These are phyloP conservation scores for Papilionanthe hybrid DNA, from an alignment of 116 monocot genomes.

Conservation along the genomic window DNA sequence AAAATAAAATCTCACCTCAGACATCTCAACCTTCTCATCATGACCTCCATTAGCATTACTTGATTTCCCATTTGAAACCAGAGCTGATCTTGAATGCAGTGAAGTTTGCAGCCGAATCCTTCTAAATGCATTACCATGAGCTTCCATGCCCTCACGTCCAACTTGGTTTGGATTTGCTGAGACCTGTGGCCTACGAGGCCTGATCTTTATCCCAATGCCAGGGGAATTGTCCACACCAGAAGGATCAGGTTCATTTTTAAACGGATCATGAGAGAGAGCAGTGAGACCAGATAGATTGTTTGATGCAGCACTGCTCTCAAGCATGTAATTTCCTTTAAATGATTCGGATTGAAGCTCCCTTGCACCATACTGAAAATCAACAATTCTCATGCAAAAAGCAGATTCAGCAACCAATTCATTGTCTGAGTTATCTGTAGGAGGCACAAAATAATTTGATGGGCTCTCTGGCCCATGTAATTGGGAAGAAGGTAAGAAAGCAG, in stretches of 20 bases:
- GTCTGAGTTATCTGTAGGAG: not conserved
- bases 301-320: not conserved
- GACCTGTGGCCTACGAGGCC: not conserved
- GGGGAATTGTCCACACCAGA: not conserved
- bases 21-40: not conserved
- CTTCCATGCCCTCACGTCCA: not conserved
- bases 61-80: not conserved
- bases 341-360: not conserved
- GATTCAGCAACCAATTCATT: not conserved
- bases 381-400: not conserved
- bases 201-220: constrained; percentile 17
- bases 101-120: constrained; percentile 20
- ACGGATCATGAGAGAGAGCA: not conserved
- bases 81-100: not conserved
- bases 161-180: not conserved
- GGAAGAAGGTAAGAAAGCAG: not conserved
- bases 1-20: constrained; percentile 10
- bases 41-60: not conserved
- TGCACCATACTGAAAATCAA: not conserved
- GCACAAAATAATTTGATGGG: constrained; percentile 5
- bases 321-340: not conserved
- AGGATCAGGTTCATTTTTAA: not conserved
- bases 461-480: not conserved
- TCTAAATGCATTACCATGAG: constrained; percentile 11
- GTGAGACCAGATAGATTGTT: not conserved